Base-by-base conservation (phyloP, 148 eudicot genomes). In the Heliosperma pusillum region DNA sequence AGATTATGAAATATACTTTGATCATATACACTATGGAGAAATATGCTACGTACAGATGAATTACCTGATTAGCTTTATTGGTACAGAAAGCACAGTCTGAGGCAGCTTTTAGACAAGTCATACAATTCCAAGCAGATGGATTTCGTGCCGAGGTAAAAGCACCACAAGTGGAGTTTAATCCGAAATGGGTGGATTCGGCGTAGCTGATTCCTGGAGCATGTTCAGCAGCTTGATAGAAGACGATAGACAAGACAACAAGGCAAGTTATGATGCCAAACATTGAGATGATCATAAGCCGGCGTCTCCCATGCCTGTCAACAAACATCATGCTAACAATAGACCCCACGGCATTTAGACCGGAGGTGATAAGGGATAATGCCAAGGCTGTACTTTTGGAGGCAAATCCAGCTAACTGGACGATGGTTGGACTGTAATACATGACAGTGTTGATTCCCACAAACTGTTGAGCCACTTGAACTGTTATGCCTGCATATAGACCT, bases 401-500 rank as follows among this genome's bases (percentile, higher is more conserved):
- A 36, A 81, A 89, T 19, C 98, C 98, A 0, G 98, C 97, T 7
- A 93, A 80, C 75, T 93, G 98, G n/a, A 93, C 92, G 3, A 93
- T 93, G 17, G 93, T 93, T 33, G 98, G 98, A 64, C 93, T 91
- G 76, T 89, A 91, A 69, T 91, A 91, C 93, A 91, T 88, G 80
- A 91, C 87, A 0, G 92, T 89, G 82, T 91, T 91, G 69, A 91
- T 91, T n/a, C 97, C 93, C 58, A 89, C 92, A 72, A 91, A 89
- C 72, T 91, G 94, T 70, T 89, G 94, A 42, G 94, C 92, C 63
- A 91, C 94, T 84, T 91, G 97, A 25, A 91, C 98, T 0, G 97
- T 91, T 30, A 93, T 80, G 5, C 98, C 98, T 0, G 97, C 94
- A 42, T 88, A 88, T 20, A 93, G 84, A 11, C 97, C 98, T 58